Base-by-base conservation (phyloP, 108 stramenopile genomes). In the Skeletonema marinoi region DNA sequence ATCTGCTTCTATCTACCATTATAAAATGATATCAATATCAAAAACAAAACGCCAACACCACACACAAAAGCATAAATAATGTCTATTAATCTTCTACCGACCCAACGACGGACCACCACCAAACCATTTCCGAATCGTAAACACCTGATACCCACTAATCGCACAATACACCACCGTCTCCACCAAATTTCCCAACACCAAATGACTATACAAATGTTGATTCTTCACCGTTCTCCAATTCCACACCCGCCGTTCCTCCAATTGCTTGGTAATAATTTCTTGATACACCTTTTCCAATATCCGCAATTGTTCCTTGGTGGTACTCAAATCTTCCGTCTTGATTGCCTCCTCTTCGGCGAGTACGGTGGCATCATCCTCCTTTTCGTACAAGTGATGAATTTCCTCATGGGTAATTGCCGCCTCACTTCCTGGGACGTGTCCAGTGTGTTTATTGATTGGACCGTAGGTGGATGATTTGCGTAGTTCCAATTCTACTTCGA, bases 41-140 rank as follows among this genome's bases (percentile, higher is more conserved):
- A n/a, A n/a, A n/a, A n/a, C n/a, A n/a, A n/a, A n/a, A n/a, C n/a
- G n/a, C n/a, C 42, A 65, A 17, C 32, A 36, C 29, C 73, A 74
- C 17, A 74, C 17, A 36, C 63, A 25, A 25, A 25, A 25, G 25
- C 25, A 25, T 25, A 25, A 25, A 25, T 25, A 25, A 25, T 25
- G 25, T 25, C 25, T 25, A 25, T 25, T 25, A 25, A 25, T 25
- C 25, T 25, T 11, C 31, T 86, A 93, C 60, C 89, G 70, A 5
- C 89, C 90, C 25, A 94, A 79, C 11, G 71, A 74, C 9, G 90
- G 88, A 8, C 88, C 89, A n/a, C 86, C 90, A 56, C 85, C 83
- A 80, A 92, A 94, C 93, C 93, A 94, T 63, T 83, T 86, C 13
- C 93, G 88, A 78, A 95, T 90, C 3, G 94, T 92, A 71, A 88